Evolutionary conservation across 2,329 filamentous ascomycete species (phyloP).

Genomic region (Verticillium nonalfalfae): DNA sequence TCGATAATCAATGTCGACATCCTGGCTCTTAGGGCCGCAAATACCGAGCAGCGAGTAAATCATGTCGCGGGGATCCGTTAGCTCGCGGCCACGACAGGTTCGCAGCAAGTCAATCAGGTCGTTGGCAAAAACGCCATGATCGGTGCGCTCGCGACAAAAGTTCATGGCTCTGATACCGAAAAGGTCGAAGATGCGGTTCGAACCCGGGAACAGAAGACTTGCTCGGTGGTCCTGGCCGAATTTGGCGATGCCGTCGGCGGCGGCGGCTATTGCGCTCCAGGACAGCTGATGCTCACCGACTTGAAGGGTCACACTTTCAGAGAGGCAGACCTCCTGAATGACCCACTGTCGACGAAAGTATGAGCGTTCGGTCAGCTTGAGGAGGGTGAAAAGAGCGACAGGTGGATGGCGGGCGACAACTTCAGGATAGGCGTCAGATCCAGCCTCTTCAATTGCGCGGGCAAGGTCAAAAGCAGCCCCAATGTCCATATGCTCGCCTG

Average conservation of each 20-base stretch:
- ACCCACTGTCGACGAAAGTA: conserved; percentile 19
- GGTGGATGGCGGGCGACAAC: not conserved
- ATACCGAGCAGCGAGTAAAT: not conserved
- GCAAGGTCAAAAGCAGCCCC: not conserved
- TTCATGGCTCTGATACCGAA: not conserved
- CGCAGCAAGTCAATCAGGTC: not conserved
- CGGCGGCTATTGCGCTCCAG: not conserved
- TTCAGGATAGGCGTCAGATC: not conserved
- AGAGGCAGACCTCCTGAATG: conserved; percentile 16
- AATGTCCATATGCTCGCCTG: not conserved
- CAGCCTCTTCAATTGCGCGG: not conserved
- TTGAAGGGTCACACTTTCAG: not conserved
- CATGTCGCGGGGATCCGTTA: not conserved
- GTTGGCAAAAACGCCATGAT: not conserved
- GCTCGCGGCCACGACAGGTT: not conserved
- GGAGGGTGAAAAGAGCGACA: not conserved
- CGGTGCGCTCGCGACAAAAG: not conserved
- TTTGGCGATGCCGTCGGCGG: not conserved
- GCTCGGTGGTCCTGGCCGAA: not conserved
- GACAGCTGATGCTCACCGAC: not conserved
- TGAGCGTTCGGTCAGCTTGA: not conserved
- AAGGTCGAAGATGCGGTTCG: not conserved
- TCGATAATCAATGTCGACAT: not conserved
- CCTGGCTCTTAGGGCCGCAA: not conserved
- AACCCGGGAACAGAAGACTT: not conserved